A percentile compares a stretch with the other conserved stretches of the same genome.
phyloP scores from a whole-genome alignment of 192 early-diverging fungal genomes.

The Ambispora gerdemannii region DNA sequence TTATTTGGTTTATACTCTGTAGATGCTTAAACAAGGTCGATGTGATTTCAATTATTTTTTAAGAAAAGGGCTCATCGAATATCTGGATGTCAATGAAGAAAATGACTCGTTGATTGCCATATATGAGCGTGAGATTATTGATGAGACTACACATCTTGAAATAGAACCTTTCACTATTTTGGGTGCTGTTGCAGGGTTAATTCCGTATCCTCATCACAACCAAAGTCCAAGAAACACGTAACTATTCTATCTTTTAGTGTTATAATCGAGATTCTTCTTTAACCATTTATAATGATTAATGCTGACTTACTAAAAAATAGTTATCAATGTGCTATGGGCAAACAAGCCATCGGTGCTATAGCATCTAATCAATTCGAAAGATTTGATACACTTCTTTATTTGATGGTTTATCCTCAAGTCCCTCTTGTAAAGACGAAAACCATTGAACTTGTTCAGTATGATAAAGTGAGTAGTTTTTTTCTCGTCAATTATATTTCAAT shows the following conservation, averaged over 20 bases:
- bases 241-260: background rate
- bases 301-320: background rate
- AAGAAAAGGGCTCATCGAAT: conserved; percentile 86
- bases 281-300: background rate
- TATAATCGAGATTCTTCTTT: background rate
- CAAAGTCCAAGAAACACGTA: conserved; percentile 94
- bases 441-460: conserved; percentile 95
- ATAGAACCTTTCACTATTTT: conserved; percentile 95
- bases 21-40: conserved; percentile 50
- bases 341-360: conserved; percentile 97
- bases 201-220: conserved; percentile 99
- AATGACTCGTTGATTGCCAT: conserved; percentile 93
- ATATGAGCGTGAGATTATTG: conserved; percentile 80
- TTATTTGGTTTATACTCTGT: background rate
- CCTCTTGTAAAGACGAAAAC: conserved; percentile 98
- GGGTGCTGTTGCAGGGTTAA: conserved; percentile 95
- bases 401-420: conserved; percentile 95
- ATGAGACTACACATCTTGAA: conserved; percentile 90
- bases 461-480: conserved; percentile 68
- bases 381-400: conserved; percentile 92
- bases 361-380: conserved; percentile 92
- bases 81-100: conserved; percentile 96
- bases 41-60: conserved; percentile 91
- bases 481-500: background rate
- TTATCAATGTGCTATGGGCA: conserved; percentile 99